Evolutionary conservation across 129 eudicot genomes (phyloP).

Genomic region (Centella asiatica): DNA sequence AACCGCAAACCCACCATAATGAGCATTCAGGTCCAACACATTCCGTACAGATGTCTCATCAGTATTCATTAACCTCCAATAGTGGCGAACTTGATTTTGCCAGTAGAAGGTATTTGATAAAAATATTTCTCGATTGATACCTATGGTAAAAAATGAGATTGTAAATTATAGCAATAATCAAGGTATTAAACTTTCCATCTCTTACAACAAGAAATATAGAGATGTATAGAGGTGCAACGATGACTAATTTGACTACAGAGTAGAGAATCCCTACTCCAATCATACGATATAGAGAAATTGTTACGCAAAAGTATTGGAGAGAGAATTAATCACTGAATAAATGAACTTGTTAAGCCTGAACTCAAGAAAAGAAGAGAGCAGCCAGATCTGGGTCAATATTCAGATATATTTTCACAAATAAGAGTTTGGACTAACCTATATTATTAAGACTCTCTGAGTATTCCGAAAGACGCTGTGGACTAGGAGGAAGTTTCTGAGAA

Average conservation of each 20-base stretch:
- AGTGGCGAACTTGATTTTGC: slow-evolving; percentile 90
- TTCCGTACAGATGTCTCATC: slow-evolving; percentile 60
- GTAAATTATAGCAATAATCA: not conserved
- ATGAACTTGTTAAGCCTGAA: too few species aligned
- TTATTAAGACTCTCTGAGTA: slow-evolving; percentile 46
- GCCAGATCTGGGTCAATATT: not conserved
- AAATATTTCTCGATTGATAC: slow-evolving; percentile 58
- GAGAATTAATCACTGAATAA: too few species aligned
- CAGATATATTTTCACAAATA: not conserved
- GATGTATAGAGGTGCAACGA: not conserved
- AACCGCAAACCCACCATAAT: slow-evolving; percentile 83
- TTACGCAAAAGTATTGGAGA: too few species aligned
- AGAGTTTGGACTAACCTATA: slow-evolving; percentile 44
- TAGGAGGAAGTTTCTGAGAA: slow-evolving; percentile 62
- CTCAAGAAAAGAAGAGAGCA: not conserved
- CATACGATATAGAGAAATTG: too few species aligned
- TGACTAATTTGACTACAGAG: too few species aligned
- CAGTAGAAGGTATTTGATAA: slow-evolving; percentile 65
- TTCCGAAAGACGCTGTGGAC: slow-evolving; percentile 74
- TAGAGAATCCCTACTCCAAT: too few species aligned
- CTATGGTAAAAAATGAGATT: slow-evolving; percentile 25
- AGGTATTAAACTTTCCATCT: not conserved
- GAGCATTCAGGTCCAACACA: slow-evolving; percentile 95
- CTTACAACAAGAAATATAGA: not conserved
- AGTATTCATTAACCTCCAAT: slow-evolving; percentile 79